Base-by-base conservation (phyloP, 768 basidiomycete genomes). In the Trametes coccinea region DNA sequence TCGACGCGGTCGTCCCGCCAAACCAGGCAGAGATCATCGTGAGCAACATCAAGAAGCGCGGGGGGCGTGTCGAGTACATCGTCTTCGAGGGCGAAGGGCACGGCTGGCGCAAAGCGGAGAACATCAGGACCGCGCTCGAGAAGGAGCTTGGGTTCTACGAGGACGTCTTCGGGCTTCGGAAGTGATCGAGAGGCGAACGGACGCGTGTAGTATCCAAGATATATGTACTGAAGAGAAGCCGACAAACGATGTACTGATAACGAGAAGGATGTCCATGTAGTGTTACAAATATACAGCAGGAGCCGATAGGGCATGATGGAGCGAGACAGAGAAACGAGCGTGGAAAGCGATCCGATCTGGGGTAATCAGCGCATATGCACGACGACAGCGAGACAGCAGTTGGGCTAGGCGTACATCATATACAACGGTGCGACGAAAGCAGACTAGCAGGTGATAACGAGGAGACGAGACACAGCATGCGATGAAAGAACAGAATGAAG, bases 21-120 rank as follows among this genome's bases (percentile, higher is more conserved):
- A 79, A 77, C 16, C 90, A 92, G 67, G 81, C 89, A 0, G 78
- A 83, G 58, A 69, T 70, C 11, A 88, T 90, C 52, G 80, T 84
- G 41, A 75, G 84, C 13, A 79, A 73, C 57, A 82, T 89, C 63
- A 73, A 77, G 54, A 73, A 77, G 53, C 75, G 77, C 0, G 79
- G 80, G 2, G 86, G 85, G 0, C 67, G 76, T 10, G 82, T 86
- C 22, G 82, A 88, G 66, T 84, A 86, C 62, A 77, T 84, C 61
- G 64, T 84, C 0, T 88, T 87, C 69, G 74, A 80, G 13, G 87
- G 86, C 17, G 87, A 89, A 72, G 86, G 86, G 2, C 86, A 88
- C 69, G 86, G 87, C 0, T 87, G 82, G 80, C 74, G 84, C 49
- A 80, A 79, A 62, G 82, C 78, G 29, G 77, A 81, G 56, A 86